Evolutionary conservation across 768 basidiomycete genomes (phyloP).

Genomic region (Agaricus bisporus): DNA sequence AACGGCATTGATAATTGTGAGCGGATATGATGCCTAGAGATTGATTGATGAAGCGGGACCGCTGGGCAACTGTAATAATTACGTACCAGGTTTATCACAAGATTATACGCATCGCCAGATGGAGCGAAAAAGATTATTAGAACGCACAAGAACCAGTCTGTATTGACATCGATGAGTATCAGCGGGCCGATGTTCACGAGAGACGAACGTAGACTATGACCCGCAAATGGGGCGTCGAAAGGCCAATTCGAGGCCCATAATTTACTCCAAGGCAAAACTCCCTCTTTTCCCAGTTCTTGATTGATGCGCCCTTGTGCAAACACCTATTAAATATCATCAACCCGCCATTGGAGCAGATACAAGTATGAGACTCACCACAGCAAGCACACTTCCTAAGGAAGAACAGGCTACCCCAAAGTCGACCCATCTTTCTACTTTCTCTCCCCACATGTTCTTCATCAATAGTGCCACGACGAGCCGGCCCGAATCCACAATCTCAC

Average conservation of each 20-base stretch:
- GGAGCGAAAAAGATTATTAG: constrained; percentile 32
- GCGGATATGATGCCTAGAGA: constrained; percentile 30
- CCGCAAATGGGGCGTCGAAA: constrained; percentile 48
- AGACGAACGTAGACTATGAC: constrained; percentile 41
- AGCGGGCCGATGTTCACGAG: not conserved
- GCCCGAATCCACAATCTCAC: constrained; percentile 45
- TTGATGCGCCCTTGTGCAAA: constrained; percentile 32
- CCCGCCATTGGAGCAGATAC: not conserved
- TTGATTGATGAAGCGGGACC: not conserved
- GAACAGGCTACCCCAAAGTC: constrained; percentile 36
- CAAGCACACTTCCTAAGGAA: constrained; percentile 46
- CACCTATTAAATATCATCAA: constrained; percentile 3
- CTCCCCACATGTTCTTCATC: constrained; percentile 48
- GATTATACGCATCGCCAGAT: constrained; percentile 56
- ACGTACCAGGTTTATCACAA: constrained; percentile 45
- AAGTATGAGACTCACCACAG: constrained; percentile 26
- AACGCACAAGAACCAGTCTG: constrained; percentile 24
- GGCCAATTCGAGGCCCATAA: constrained; percentile 54
- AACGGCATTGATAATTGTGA: constrained; percentile 37
- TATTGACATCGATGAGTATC: not conserved
- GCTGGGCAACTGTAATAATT: not conserved
- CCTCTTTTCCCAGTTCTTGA: constrained; percentile 54
- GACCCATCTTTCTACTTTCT: constrained; percentile 30
- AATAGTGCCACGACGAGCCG: constrained; percentile 50
- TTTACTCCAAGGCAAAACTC: constrained; percentile 45